These are phyloP conservation scores for Agrocybe praecox DNA, from an alignment of 768 basidiomycete species.

Conservation along the genomic window DNA sequence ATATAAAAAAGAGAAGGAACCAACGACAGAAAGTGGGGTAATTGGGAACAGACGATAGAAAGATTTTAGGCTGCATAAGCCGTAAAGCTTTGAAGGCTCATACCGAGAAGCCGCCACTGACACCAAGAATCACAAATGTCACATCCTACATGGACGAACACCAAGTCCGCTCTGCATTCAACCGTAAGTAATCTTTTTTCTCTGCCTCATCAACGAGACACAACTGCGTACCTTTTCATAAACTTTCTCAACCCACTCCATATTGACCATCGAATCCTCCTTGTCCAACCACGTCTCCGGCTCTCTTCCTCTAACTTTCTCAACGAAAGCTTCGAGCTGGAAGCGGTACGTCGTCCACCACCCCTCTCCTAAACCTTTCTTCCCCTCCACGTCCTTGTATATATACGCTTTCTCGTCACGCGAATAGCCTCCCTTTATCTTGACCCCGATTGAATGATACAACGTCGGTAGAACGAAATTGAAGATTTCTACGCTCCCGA, in stretches of 20 bases:
- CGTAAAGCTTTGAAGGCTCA: too few species aligned
- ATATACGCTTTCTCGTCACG: conserved; percentile 39
- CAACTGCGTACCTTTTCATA: conserved; percentile 35
- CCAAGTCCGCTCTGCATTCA: too few species aligned
- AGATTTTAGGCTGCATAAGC: too few species aligned
- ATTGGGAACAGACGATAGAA: too few species aligned
- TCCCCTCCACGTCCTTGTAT: conserved; percentile 33
- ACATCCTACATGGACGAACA: too few species aligned
- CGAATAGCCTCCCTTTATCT: conserved; percentile 20
- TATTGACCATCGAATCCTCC: conserved; percentile 43
- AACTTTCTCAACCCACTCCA: conserved; percentile 47
- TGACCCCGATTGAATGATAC: conserved; percentile 48
- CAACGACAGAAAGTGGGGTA: too few species aligned
- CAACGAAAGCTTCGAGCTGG: conserved; percentile 60
- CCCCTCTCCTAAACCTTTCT: conserved; percentile 34
- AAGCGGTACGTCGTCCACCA: conserved; percentile 64
- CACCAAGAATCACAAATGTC: too few species aligned
- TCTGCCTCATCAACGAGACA: too few species aligned
- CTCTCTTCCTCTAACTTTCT: conserved; percentile 44
- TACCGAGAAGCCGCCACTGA: too few species aligned
- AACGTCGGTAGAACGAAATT: conserved; percentile 43
- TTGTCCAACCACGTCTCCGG: conserved; percentile 43
- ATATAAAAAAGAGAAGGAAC: too few species aligned
- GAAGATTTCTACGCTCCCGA: conserved; percentile 34
- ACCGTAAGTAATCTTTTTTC: too few species aligned